Evolutionary conservation across 1,139 yeast species (phyloP).

Genomic region (Saccharomyces hybrid): DNA sequence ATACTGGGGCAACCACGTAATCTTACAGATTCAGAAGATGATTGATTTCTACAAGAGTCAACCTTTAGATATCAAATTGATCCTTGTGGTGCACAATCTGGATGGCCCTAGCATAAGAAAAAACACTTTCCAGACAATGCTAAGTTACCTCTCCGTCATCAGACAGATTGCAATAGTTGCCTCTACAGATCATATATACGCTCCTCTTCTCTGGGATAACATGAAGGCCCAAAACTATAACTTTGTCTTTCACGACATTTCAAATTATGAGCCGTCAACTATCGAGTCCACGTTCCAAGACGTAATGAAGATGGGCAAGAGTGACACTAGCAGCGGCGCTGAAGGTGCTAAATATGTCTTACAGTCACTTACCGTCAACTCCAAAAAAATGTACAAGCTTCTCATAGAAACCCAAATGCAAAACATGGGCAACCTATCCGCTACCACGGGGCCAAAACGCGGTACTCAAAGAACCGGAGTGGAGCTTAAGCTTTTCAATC

Average conservation of each 20-base stretch:
- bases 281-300: slow-evolving; percentile 75
- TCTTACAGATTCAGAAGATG: slow-evolving; percentile 31
- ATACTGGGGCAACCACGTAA: slow-evolving; percentile 32
- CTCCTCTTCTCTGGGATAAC: slow-evolving; percentile 84
- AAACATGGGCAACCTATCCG: slow-evolving; percentile 38
- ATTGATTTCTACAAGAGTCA: slow-evolving; percentile 30
- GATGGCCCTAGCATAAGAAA: slow-evolving; percentile 75
- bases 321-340: slow-evolving; percentile 55
- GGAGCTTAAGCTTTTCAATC: slow-evolving; percentile 56
- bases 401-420: slow-evolving; percentile 60
- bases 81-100: slow-evolving; percentile 65
- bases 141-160: slow-evolving; percentile 57
- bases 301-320: slow-evolving; percentile 56
- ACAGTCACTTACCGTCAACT: slow-evolving; percentile 71
- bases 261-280: slow-evolving; percentile 64
- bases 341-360: slow-evolving; percentile 81
- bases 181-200: slow-evolving; percentile 71
- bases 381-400: slow-evolving; percentile 61
- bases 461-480: slow-evolving; percentile 41
- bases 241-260: slow-evolving; percentile 79
- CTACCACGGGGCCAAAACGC: slow-evolving; percentile 28
- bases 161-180: slow-evolving; percentile 62
- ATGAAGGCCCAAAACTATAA: slow-evolving; percentile 58
- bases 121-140: slow-evolving; percentile 56
- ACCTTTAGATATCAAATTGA: slow-evolving; percentile 37